Percentiles rank a stretch among this genome's conserved stretches.
Conservation (phyloP, 1,139 yeast genomes). For the Protomyces lactucae-debilis region DNA sequence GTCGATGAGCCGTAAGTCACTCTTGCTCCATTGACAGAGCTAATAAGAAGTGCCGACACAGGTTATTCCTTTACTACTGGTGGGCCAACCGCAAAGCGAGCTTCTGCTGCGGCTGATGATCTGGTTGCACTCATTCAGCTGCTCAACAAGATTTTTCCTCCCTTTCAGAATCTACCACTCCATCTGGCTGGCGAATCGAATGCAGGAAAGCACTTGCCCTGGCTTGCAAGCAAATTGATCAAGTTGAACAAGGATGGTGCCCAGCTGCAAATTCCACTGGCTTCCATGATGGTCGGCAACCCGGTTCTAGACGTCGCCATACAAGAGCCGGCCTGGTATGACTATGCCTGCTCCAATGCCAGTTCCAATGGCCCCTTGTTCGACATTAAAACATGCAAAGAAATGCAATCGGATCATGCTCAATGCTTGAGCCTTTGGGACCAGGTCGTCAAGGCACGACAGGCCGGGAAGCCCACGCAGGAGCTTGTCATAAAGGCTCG, state of each 20-base stretch:
- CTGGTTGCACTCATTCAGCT: conserved; percentile 54
- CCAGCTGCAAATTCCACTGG: conserved; percentile 54
- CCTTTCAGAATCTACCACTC: conserved; percentile 38
- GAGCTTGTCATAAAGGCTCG: conserved; percentile 38
- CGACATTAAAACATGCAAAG: conserved; percentile 69
- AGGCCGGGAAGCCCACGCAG: conserved; percentile 68
- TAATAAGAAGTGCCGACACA: conserved; percentile 36
- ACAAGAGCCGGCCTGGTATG: conserved; percentile 82
- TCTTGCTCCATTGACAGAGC: conserved; percentile 47
- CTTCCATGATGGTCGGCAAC: conserved; percentile 88
- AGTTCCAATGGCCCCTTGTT: conserved; percentile 59
- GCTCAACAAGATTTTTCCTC: conserved; percentile 69
- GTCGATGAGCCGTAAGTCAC: conserved; percentile 96
- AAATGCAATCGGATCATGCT: conserved; percentile 66
- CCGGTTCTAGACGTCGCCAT: conserved; percentile 89
- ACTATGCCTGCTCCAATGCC: conserved; percentile 71
- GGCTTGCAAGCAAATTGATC: conserved; percentile 65
- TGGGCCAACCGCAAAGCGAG: conserved; percentile 41
- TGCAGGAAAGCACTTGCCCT: conserved; percentile 95
- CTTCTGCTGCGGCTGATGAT: conserved; percentile 40
- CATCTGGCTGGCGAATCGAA: conserved; percentile 90
- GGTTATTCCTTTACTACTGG: not conserved
- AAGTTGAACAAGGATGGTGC: conserved; percentile 46
- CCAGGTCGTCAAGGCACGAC: conserved; percentile 83
- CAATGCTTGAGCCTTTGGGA: conserved; percentile 71